Conservation (phyloP, 164 flowering plant genomes). For the Aristolochia californica region DNA sequence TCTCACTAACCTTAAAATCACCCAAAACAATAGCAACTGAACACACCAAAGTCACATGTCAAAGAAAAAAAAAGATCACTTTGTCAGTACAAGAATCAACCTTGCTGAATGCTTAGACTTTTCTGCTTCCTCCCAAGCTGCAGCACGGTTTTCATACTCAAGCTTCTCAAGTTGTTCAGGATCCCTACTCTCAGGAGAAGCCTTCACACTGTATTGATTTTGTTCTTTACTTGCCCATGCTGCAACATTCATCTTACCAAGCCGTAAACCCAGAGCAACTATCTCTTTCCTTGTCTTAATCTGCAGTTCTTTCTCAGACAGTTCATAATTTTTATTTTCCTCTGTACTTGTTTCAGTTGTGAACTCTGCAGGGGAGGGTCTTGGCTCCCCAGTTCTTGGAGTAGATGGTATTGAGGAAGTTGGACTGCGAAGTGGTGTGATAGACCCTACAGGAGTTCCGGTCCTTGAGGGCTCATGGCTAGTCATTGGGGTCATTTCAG, state of each 20-base stretch:
- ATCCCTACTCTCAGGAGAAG: conserved; percentile 19
- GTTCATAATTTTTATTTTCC: conserved; percentile 28
- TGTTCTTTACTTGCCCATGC: conserved; percentile 93
- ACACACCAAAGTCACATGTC: too few species aligned
- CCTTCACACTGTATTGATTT: conserved; percentile 23
- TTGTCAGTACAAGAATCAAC: conserved; percentile 19
- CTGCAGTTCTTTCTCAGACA: conserved; percentile 64
- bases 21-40: background rate
- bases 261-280: conserved; percentile 76
- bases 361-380: conserved; percentile 33
- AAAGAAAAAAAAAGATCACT: background rate
- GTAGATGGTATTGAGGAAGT: conserved; percentile 76
- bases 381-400: conserved; percentile 51
- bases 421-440: conserved; percentile 80
- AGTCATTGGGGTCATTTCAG: conserved; percentile 87
- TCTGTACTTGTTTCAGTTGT: conserved; percentile 19
- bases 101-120: conserved; percentile 76
- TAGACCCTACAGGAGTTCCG: conserved; percentile 64
- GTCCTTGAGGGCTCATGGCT: conserved; percentile 94
- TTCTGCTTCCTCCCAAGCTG: conserved; percentile 90
- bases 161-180: conserved; percentile 30
- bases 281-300: conserved; percentile 77
- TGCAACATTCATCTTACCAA: conserved; percentile 91
- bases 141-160: conserved; percentile 59
- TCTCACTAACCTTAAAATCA: background rate